These are phyloP conservation scores for Phoma sp. DNA, from an alignment of 2,329 filamentous ascomycete species.

Conservation along the genomic window DNA sequence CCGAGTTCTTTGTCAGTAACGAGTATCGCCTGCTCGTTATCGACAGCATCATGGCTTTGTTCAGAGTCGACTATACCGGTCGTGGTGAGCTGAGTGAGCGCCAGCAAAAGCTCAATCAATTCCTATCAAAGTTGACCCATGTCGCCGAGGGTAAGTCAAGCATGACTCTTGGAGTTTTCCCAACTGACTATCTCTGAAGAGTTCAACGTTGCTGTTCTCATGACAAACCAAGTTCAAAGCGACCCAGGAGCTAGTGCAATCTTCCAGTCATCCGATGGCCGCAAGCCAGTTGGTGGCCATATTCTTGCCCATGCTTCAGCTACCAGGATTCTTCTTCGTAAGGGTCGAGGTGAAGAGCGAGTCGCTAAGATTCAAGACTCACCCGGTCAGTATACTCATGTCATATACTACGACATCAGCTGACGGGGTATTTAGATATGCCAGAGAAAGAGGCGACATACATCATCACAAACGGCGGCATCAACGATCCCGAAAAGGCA, in stretches of 20 bases:
- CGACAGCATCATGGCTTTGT: slow-evolving; percentile 74
- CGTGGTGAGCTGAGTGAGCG: slow-evolving; percentile 71
- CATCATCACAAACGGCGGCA: slow-evolving; percentile 72
- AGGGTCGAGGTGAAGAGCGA: slow-evolving; percentile 71
- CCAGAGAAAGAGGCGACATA: slow-evolving; percentile 73
- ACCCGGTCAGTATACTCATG: slow-evolving; percentile 56
- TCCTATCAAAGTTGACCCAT: slow-evolving; percentile 67
- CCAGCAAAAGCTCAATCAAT: slow-evolving; percentile 71
- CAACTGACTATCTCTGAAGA: slow-evolving; percentile 49
- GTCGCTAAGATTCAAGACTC: slow-evolving; percentile 73
- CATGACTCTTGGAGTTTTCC: fast-evolving
- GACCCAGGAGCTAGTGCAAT: slow-evolving; percentile 72
- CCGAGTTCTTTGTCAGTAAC: slow-evolving; percentile 65
- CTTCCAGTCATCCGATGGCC: slow-evolving; percentile 70
- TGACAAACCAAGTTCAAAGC: slow-evolving; percentile 74
- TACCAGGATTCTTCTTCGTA: slow-evolving; percentile 69
- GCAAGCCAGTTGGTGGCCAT: slow-evolving; percentile 71
- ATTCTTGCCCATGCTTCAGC: slow-evolving; percentile 72
- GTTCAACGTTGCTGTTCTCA: slow-evolving; percentile 65
- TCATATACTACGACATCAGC: neutral
- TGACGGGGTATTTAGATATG: slow-evolving; percentile 59
- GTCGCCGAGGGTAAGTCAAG: slow-evolving; percentile 63
- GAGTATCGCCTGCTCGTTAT: slow-evolving; percentile 71
- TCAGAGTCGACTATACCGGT: slow-evolving; percentile 70
- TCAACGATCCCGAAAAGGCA: slow-evolving; percentile 69